Evolutionary conservation across 1,284 basidiomycete species (phyloP), one percentile per base, ranked within the genome.

Genomic region (Crepidotus sp.): DNA sequence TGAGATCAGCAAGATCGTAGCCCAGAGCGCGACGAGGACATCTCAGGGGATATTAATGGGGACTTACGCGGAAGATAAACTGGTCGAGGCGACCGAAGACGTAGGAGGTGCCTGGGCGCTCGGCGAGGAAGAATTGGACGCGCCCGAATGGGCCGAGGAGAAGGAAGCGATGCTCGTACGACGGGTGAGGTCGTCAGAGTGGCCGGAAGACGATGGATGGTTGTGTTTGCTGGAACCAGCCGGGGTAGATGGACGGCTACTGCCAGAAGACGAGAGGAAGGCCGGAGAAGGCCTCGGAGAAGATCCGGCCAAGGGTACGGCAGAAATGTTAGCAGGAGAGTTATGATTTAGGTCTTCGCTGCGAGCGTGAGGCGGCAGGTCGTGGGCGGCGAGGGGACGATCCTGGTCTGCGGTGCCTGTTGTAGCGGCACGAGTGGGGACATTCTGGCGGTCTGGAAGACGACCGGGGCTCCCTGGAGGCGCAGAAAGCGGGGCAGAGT

Each of bases 341-440:
- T 15, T 56, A 60, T 85, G 83, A 58, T 75, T 81, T 43, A 84
- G 65, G 63, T 85, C 82, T 57, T 85, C 82, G 63, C 82, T 85
- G 40, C 69, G 76, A 44, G 77, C 65, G 57, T 80, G 62, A 40
- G 63, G 61, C 36, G 56, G 50, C 34, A 59, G 51, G 55, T 68
- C 55, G 60, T 64, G 63, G 42, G 66, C 54, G 51, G 64, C 58
- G 54, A 66, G 69, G 59, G 65, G 67, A 53, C 71, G 71, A 61
- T 74, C 68, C 47, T 70, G 65, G 59, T 80, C 77, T 14, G 24
- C 5, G 42, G 70, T 56, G 47, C 71, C 68, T 43, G 73, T 57
- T 3, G 81, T 84, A 33, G 77, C 76, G 5, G 81, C 72, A 61
- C 80, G 72, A 27, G 70, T 37, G 2, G 48, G 48, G 3, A 39